Evolutionary conservation across 208 protist genomes (phyloP), one percentile per base, ranked within the genome.

Genomic region (Entamoeba invadens): DNA sequence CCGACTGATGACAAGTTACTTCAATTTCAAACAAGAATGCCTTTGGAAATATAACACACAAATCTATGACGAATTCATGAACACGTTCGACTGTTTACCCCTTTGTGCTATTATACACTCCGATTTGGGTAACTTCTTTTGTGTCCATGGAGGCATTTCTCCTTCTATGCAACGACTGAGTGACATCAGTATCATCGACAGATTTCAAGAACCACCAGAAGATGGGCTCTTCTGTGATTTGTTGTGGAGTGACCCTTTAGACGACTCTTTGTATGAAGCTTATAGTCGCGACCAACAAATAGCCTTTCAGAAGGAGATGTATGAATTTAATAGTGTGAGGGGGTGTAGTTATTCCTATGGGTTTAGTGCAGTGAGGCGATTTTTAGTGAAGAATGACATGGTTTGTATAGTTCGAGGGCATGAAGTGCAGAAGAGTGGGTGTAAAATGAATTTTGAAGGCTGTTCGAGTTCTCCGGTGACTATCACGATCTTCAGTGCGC

Each of bases 71-170:
- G 77, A 18, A n/a, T 95, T 77, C 46, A 91, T 87, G 4, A 57
- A 95, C 31, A 45, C 47, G 8, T 95, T 95, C 45, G 77, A 95
- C 45, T 44, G n/a, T 91, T 35, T 95, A 44, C 94, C 94, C 16
- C 31, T 95, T 45, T 93, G 46, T 46, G 94, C 94, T 31, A 18
- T 95, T 3, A 38, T 92, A 77, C 18, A 46, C 57, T 21, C 10
- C 10, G 12, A 95, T 35, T 97, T 99, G n/a, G 57, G 57, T 42
- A 35, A 8, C 4, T 72, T 95, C 8, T 92, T 95, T 21, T 92
- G 94, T 95, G 57, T 95, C 6, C 94, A 95, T 51, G 94, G 94
- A 35, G 94, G 94, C 25, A 6, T 95, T 21, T 35, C 21, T 42
- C 94, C 94, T 46, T 38, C 14, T n/a, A 12, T 95, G 21, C 8